Percentiles rank a stretch among this genome's conserved stretches.
phyloP scores from a whole-genome alignment of 2,329 filamentous ascomycete species.

The Colletotrichum destructivum region DNA sequence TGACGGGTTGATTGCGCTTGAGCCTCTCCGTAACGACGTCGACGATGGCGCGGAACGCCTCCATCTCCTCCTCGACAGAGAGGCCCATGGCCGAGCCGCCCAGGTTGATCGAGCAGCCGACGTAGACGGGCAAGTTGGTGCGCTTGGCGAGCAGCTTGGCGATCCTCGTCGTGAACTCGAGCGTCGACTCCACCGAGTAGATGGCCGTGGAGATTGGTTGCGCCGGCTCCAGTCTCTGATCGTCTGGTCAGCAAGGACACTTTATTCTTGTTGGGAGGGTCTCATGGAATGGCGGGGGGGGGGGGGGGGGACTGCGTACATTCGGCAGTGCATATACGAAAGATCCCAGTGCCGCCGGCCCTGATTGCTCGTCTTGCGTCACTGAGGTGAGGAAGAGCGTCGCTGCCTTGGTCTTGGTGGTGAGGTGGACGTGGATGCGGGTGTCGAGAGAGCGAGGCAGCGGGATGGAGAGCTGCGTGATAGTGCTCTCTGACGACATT shows the following conservation, averaged over 20 bases:
- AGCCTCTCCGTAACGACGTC: slow-evolving; percentile 76
- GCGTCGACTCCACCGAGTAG: slow-evolving; percentile 80
- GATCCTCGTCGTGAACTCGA: slow-evolving; percentile 90
- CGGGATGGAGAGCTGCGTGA: slow-evolving; percentile 68
- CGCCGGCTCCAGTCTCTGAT: slow-evolving; percentile 65
- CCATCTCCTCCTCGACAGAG: slow-evolving; percentile 94
- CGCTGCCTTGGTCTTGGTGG: slow-evolving; percentile 70
- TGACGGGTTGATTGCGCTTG: slow-evolving; percentile 47
- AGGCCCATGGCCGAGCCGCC: slow-evolving; percentile 81
- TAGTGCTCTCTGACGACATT: slow-evolving; percentile 44
- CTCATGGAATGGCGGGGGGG: neutral
- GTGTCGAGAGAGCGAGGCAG: slow-evolving; percentile 74
- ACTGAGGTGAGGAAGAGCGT: slow-evolving; percentile 75
- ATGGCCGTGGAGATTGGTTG: slow-evolving; percentile 84
- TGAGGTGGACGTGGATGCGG: slow-evolving; percentile 73
- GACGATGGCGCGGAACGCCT: slow-evolving; percentile 83
- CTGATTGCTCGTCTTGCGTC: slow-evolving; percentile 65
- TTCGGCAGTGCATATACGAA: slow-evolving; percentile 96
- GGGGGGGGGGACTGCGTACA: slow-evolving; percentile 62
- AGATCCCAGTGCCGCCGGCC: slow-evolving; percentile 78
- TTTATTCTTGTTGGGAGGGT: neutral
- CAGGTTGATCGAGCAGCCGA: slow-evolving; percentile 89
- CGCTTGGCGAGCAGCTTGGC: slow-evolving; percentile 87
- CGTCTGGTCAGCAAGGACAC: neutral
- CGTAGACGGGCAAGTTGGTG: slow-evolving; percentile 84